Evolutionary conservation across 176 grass and related monocot genomes (phyloP), one percentile per base, ranked within the genome.

Genomic region (Pontederia crassipes): DNA sequence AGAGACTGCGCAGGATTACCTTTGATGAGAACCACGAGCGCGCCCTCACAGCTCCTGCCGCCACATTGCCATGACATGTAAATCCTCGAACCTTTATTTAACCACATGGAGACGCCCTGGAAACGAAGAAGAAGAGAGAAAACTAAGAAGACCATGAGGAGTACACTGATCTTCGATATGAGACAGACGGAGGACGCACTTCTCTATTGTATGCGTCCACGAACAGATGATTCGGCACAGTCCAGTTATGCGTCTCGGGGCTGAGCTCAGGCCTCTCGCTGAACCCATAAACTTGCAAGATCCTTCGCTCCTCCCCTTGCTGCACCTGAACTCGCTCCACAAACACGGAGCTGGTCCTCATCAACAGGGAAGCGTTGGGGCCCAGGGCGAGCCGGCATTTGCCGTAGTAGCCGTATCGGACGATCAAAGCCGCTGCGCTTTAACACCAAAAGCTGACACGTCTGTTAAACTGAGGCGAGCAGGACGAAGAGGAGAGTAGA

Each of bases 91-190:
- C 72, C 72, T 54, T 57, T 64, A 52, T 81, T 81, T 66, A 81
- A 75, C 78, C 78, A 81, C 78, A 81, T 54, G 66, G 48, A 57
- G 48, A 81, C 69, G 28, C 78, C 78, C 78, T 81, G 56, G 28
- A 57, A 62, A 51, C n/a, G 12, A 16, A 53, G 6, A 12, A 11
- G 1, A n/a, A 15, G 14, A 13, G 14, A 53, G n/a, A 53, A n/a
- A 6, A 12, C 51, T 15, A 53, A 12, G 8, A 13, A 10, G 9
- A 52, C 13, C 5, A 32, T 7, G 18, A n/a, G 49, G 28, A 46
- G 4, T 58, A 10, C 20, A 28, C 28, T 16, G 12, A 5, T 4
- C 2, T 12, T 11, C 1, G 27, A 50, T 0, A 27, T 49, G 1
- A 49, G 11, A 15, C 1, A 45, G 15, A 26, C 1, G 4, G 11